Base-by-base conservation (phyloP, 768 basidiomycete genomes). In the Auriscalpium vulgare region DNA sequence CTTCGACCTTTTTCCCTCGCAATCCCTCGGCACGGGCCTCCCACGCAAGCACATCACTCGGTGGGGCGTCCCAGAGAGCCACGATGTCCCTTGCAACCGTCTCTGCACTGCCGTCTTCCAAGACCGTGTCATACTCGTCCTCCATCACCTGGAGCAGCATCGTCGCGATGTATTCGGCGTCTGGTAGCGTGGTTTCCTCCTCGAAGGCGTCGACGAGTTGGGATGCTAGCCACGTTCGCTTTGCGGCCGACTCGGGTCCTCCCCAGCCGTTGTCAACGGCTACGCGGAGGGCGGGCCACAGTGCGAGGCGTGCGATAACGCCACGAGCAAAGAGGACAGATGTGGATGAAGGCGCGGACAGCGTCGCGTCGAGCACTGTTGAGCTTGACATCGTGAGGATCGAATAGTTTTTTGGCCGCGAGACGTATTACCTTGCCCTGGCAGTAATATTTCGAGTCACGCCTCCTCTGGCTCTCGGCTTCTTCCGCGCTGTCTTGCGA, bases 221-320 rank as follows among this genome's bases (percentile, higher is more conserved):
- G 6, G 86, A 84, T 10, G 88, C 89, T 16, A 97, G 77, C 90
- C 91, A 95, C 19, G 82, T 87, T 47, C 85, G 83, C 72, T 95
- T 97, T 54, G 79, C 73, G 2, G 69, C 66, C 10, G 80, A 79
- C 29, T 82, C 81, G 17, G 87, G 80, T 3, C 93, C 93, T 29
- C 94, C 95, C 93, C 93, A 95, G 60, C 75, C 72, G 63, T 93
- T 82, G 59, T 87, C 82, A 38, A 97, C 83, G 37, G 94, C 95
- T 65, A 95, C 74, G 44, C 87, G 85, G 29, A 97, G 80, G 3
- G 85, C 90, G 47, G 89, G 81, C 95, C 95, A 98, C 54, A 85
- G 73, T 11, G 79, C 77, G 50, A 98, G 79, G 53, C 93, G 80
- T 23, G 93, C 85, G 56, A 95, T 78, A 4, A 88, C 82, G 2